A percentile compares a stretch with the other conserved stretches of the same genome.
phyloP scores from a whole-genome alignment of 164 flowering plant genomes.

The Tetrastigma voinierianum region DNA sequence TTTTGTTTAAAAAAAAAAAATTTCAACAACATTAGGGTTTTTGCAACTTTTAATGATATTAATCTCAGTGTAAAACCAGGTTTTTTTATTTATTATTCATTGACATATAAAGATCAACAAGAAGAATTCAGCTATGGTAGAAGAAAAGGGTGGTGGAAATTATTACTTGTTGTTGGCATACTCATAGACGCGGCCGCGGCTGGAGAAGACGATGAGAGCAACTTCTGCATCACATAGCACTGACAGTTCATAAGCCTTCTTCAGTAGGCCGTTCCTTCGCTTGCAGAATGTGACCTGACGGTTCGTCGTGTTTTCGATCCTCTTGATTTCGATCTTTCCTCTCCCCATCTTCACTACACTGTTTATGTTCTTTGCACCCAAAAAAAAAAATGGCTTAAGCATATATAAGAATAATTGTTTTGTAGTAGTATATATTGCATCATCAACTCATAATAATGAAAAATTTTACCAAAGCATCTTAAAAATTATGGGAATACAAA shows the following conservation, averaged over 20 bases:
- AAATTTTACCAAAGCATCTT: too few species aligned
- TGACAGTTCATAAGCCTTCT: slow-evolving; percentile 47
- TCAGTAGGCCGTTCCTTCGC: slow-evolving; percentile 41
- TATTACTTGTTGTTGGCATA: slow-evolving; percentile 43
- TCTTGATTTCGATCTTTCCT: slow-evolving; percentile 51
- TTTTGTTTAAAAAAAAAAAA: background rate
- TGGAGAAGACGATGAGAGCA: slow-evolving; percentile 49
- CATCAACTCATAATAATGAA: too few species aligned
- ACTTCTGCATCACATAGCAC: slow-evolving; percentile 46
- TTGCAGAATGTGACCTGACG: slow-evolving; percentile 52
- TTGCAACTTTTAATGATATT: too few species aligned
- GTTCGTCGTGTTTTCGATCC: slow-evolving; percentile 46
- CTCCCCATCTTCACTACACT: slow-evolving; percentile 28
- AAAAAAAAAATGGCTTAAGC: background rate
- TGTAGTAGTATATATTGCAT: too few species aligned
- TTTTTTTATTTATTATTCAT: too few species aligned
- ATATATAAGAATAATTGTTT: too few species aligned
- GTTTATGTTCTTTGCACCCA: background rate
- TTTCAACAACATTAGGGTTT: too few species aligned
- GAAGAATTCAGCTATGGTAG: background rate
- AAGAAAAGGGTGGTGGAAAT: background rate
- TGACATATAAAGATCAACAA: slow-evolving; percentile 1
- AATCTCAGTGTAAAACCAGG: too few species aligned
- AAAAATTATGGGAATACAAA: too few species aligned
- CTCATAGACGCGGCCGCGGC: slow-evolving; percentile 47